A percentile compares a stretch with the other conserved stretches of the same genome.
Evolutionary conservation across 2,329 filamentous ascomycete species (phyloP).

Genomic region (Botrytis deweyae): DNA sequence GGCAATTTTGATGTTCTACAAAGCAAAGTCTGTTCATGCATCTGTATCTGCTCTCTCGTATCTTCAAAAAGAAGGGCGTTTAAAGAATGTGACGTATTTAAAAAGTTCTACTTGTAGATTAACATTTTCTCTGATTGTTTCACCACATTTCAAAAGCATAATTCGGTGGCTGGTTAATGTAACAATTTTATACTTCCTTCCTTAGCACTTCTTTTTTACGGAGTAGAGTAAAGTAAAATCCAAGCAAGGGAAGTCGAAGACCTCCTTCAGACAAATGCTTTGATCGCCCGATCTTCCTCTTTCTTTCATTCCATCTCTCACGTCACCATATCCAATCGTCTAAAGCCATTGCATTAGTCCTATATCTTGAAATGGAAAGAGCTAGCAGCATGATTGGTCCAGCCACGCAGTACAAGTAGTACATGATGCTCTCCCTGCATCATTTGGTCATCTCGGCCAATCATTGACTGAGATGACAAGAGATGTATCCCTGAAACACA

Average conservation of each 20-base stretch:
- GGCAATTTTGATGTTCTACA: conserved; percentile 20
- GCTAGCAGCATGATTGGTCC: conserved; percentile 2
- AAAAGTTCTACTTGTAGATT: background rate
- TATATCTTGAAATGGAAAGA: background rate
- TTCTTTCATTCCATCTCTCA: background rate
- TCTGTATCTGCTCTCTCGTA: background rate
- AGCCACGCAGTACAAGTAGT: background rate
- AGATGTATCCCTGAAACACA: background rate
- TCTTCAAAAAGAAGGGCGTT: background rate
- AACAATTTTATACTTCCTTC: background rate
- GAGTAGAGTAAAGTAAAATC: background rate
- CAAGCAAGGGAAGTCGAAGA: conserved; percentile 13
- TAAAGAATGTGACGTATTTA: background rate
- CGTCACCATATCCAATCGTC: background rate
- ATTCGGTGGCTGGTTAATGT: conserved; percentile 8
- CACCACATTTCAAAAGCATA: background rate
- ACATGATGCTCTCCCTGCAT: conserved; percentile 1
- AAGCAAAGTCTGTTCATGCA: background rate
- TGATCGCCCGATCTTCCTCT: conserved; percentile 16
- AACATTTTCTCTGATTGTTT: background rate
- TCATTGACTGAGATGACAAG: background rate
- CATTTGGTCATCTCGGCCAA: background rate
- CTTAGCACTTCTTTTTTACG: background rate
- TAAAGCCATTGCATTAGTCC: background rate
- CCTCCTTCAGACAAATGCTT: background rate